Evolutionary conservation across 805 yeast genomes (phyloP).

Genomic region (Candida qinlingensis): DNA sequence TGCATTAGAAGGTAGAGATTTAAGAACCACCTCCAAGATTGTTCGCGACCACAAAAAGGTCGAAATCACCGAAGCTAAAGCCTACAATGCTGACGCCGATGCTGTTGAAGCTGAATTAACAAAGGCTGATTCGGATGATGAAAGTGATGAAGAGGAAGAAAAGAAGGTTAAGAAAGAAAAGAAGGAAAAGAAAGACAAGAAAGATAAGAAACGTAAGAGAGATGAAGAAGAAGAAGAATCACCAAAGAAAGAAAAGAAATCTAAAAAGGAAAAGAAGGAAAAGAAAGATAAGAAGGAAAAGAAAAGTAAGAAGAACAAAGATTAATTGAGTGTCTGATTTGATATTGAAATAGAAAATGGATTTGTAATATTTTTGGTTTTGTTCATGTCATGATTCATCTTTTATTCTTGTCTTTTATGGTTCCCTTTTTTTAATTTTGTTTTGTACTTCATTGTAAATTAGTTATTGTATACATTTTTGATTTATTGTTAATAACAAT

Average conservation of each 20-base stretch:
- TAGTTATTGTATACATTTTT: constrained; percentile 7
- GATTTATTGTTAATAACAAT: background rate
- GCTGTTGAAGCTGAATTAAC: constrained; percentile 40
- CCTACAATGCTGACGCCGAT: constrained; percentile 95
- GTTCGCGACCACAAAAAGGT: constrained; percentile 81
- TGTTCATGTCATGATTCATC: background rate
- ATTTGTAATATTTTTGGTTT: background rate
- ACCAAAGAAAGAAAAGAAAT: constrained; percentile 1
- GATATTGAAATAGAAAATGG: no score
- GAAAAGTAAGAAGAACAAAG: constrained; percentile 7
- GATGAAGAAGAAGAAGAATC: constrained; percentile 11
- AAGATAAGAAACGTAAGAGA: constrained; percentile 25
- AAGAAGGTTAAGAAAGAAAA: constrained; percentile 31
- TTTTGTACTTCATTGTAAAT: constrained; percentile 3
- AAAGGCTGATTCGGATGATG: constrained; percentile 33
- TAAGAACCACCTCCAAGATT: constrained; percentile 82
- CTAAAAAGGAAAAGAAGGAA: constrained; percentile 3
- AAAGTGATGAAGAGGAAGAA: constrained; percentile 33
- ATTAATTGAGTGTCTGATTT: background rate
- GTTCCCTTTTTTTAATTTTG: background rate
- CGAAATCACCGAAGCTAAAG: constrained; percentile 76
- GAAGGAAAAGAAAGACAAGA: constrained; percentile 30
- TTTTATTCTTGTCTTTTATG: background rate
- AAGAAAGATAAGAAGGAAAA: constrained; percentile 8
- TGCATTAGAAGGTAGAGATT: constrained; percentile 93